phyloP scores from a whole-genome alignment of 2,329 filamentous ascomycete genomes.

The Xylariaceae sp. region DNA sequence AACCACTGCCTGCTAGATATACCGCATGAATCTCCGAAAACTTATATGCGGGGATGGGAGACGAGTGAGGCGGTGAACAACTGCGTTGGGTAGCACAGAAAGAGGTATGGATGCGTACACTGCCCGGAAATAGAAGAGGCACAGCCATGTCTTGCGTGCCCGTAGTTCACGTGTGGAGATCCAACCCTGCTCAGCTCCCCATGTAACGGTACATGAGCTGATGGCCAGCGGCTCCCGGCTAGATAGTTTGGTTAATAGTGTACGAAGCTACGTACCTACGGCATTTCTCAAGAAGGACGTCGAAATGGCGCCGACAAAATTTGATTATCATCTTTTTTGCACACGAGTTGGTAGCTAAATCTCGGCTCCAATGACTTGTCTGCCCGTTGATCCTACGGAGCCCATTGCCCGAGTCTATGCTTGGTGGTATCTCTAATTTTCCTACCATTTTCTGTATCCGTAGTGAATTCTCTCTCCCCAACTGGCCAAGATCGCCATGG shows the following conservation, averaged over 20 bases:
- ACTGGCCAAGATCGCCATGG: not conserved
- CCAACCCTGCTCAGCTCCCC: no score
- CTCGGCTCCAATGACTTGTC: not conserved
- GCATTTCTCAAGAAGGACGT: no score
- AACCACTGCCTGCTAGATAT: no score
- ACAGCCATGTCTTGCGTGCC: not conserved
- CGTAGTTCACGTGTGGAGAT: conserved; percentile 7
- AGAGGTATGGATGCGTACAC: no score
- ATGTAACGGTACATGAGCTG: no score
- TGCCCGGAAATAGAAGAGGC: not conserved
- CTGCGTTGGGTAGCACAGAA: not conserved
- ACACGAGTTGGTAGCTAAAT: not conserved
- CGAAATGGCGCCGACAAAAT: no score
- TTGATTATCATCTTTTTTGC: no score
- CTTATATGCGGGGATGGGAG: not conserved
- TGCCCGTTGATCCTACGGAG: conserved; percentile 1
- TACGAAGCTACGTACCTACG: no score
- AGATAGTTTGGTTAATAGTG: no score
- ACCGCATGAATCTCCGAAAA: no score
- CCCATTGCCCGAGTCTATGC: conserved; percentile 7
- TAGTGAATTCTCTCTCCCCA: not conserved
- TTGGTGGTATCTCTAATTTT: conserved; percentile 11
- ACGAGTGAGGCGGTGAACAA: conserved; percentile 14
- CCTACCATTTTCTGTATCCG: conserved; percentile 8
- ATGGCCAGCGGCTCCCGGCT: no score